Conservation (phyloP, 2,329 filamentous ascomycete species). For the Leptographium flavum region DNA sequence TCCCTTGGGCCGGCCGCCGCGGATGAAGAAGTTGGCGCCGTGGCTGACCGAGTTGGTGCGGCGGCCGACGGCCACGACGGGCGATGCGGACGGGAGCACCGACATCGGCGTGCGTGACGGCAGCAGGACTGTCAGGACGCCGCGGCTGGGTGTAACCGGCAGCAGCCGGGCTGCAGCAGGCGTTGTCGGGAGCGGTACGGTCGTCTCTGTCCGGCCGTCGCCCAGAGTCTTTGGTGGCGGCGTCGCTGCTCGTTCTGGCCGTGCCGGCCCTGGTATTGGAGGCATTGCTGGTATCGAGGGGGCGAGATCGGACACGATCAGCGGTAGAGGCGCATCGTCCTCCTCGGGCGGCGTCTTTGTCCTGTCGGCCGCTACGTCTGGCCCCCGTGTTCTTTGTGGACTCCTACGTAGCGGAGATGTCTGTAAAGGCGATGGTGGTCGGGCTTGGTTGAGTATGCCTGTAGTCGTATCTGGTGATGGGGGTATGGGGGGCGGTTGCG, state of each 20-base stretch:
- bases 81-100: too few relatives aligned
- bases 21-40: constrained; percentile 10
- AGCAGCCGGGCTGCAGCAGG: not conserved
- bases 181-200: not conserved
- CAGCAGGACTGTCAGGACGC: not conserved
- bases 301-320: constrained; percentile 7
- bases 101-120: not conserved
- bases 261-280: not conserved
- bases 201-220: not conserved
- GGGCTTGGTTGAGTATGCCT: not conserved
- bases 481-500: not conserved
- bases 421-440: not conserved
- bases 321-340: not conserved
- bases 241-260: not conserved
- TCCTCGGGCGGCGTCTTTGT: not conserved
- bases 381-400: not conserved
- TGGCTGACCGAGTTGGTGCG: not conserved
- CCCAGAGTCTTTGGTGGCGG: not conserved
- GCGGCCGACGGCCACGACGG: constrained; percentile 3
- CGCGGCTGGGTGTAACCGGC: not conserved
- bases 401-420: not conserved
- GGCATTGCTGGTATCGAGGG: not conserved
- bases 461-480: not conserved
- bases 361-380: not conserved
- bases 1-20: constrained; percentile 34